phyloP scores from a whole-genome alignment of 352 stramenopile species.

The Globisporangium abappressorium region DNA sequence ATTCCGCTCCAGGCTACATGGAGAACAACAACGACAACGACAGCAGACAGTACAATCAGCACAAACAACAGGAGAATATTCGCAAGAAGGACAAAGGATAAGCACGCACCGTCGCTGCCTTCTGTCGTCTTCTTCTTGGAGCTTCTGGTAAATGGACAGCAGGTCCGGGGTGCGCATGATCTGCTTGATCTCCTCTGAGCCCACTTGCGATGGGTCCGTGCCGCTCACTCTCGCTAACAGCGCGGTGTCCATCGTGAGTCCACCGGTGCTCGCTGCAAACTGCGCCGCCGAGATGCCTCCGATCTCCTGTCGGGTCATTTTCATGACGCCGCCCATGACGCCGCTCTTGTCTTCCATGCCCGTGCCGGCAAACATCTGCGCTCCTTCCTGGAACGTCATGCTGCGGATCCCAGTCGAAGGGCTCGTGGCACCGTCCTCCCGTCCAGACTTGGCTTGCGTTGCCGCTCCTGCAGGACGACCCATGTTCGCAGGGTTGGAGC shows the following conservation, averaged over 20 bases:
- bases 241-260: constrained; percentile 73
- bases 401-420: constrained; percentile 53
- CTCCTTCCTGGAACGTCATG: constrained; percentile 61
- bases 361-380: constrained; percentile 18
- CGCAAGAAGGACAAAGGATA: too few relatives aligned
- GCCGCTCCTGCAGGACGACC: neutral
- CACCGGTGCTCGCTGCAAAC: constrained; percentile 79
- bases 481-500: constrained; percentile 3
- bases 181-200: constrained; percentile 83
- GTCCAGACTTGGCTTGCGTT: neutral
- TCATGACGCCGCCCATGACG: constrained; percentile 32
- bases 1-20: constrained; percentile 61
- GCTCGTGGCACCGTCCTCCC: constrained; percentile 27
- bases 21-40: neutral
- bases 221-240: constrained; percentile 77
- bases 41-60: neutral
- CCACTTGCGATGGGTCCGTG: constrained; percentile 73
- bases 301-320: constrained; percentile 38
- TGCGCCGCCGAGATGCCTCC: constrained; percentile 68
- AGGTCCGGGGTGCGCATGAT: constrained; percentile 85
- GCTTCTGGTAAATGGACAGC: constrained; percentile 86
- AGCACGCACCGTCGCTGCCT: constrained; percentile 47
- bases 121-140: constrained; percentile 83
- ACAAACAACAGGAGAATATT: neutral
- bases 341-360: constrained; percentile 20